These are phyloP conservation scores for Daldinia childiae DNA, from an alignment of 495 filamentous ascomycete species.

Conservation along the genomic window DNA sequence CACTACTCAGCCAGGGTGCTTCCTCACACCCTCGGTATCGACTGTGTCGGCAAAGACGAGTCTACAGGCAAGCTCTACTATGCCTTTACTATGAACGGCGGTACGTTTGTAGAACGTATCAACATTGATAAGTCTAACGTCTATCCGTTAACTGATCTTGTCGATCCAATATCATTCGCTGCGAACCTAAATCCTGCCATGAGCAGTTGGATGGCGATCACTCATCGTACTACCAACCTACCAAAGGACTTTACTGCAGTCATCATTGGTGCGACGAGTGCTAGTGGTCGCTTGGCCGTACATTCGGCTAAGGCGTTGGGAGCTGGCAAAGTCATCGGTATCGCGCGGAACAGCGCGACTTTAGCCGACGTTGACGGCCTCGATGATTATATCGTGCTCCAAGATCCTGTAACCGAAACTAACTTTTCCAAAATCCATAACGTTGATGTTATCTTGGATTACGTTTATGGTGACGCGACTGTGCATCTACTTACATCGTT, in stretches of 20 bases:
- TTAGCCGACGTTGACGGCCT: slow-evolving; percentile 46
- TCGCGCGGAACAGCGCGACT: slow-evolving; percentile 49
- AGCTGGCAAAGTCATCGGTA: slow-evolving; percentile 53
- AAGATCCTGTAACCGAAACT: slow-evolving; percentile 48
- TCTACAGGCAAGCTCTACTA: slow-evolving; percentile 52
- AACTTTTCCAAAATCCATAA: slow-evolving; percentile 46
- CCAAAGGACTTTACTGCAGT: slow-evolving; percentile 50
- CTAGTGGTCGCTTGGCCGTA: slow-evolving; percentile 53
- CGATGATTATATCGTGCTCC: slow-evolving; percentile 50
- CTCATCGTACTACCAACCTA: slow-evolving; percentile 47
- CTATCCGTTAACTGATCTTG: slow-evolving; percentile 45
- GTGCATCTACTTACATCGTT: slow-evolving; percentile 41
- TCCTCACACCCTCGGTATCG: slow-evolving; percentile 53
- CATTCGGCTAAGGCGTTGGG: slow-evolving; percentile 50
- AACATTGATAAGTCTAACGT: slow-evolving; percentile 46
- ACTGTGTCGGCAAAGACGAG: slow-evolving; percentile 49
- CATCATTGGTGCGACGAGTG: slow-evolving; percentile 57
- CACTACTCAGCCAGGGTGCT: slow-evolving; percentile 52
- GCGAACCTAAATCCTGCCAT: slow-evolving; percentile 58
- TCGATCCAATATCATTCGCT: slow-evolving; percentile 55
- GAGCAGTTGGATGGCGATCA: slow-evolving; percentile 57
- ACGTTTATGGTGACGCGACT: slow-evolving; percentile 45
- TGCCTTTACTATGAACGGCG: slow-evolving; percentile 46
- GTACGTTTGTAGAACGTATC: slow-evolving; percentile 52
- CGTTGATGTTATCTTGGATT: slow-evolving; percentile 45